These are phyloP conservation scores for Alternaria gaisen DNA, from an alignment of 2,329 filamentous ascomycete species.

Conservation along the genomic window DNA sequence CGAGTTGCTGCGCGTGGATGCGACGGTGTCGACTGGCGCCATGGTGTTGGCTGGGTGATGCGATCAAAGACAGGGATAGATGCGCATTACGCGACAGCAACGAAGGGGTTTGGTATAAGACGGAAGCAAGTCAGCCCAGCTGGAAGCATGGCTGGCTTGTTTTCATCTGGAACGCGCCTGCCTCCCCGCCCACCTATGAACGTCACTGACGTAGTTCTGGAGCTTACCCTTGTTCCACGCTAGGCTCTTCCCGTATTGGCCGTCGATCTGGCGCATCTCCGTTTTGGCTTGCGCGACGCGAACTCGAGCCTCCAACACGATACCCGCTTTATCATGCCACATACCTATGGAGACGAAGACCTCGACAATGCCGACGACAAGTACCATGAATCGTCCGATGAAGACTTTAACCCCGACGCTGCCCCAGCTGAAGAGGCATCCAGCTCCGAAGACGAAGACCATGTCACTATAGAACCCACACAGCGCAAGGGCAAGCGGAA, in stretches of 20 bases:
- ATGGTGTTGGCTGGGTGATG: slow-evolving; percentile 28
- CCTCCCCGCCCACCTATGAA: slow-evolving; percentile 28
- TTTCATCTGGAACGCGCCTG: slow-evolving; percentile 37
- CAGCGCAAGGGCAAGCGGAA: slow-evolving; percentile 46
- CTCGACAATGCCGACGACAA: slow-evolving; percentile 51
- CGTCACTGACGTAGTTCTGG: slow-evolving; percentile 30
- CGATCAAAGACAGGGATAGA: slow-evolving; percentile 12
- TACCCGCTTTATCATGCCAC: slow-evolving; percentile 34
- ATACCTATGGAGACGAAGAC: slow-evolving; percentile 40
- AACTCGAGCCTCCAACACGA: slow-evolving; percentile 5
- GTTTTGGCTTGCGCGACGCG: slow-evolving; percentile 18
- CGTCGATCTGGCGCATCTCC: slow-evolving; percentile 28
- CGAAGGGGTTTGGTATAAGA: slow-evolving; percentile 5
- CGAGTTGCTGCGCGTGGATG: slow-evolving; percentile 43
- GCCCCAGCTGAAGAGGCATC: slow-evolving; percentile 59
- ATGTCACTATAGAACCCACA: slow-evolving; percentile 29
- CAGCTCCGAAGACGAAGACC: slow-evolving; percentile 57
- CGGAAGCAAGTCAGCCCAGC: slow-evolving; percentile 4
- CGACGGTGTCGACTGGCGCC: slow-evolving; percentile 48
- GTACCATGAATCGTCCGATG: slow-evolving; percentile 72
- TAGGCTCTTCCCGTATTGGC: slow-evolving; percentile 22
- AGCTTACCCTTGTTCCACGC: slow-evolving; percentile 21
- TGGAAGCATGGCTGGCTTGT: slow-evolving; percentile 26
- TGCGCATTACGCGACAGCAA: slow-evolving; percentile 26
- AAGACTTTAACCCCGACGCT: slow-evolving; percentile 78